phyloP scores from a whole-genome alignment of 306 rosid species.

The Vigna angularis region DNA sequence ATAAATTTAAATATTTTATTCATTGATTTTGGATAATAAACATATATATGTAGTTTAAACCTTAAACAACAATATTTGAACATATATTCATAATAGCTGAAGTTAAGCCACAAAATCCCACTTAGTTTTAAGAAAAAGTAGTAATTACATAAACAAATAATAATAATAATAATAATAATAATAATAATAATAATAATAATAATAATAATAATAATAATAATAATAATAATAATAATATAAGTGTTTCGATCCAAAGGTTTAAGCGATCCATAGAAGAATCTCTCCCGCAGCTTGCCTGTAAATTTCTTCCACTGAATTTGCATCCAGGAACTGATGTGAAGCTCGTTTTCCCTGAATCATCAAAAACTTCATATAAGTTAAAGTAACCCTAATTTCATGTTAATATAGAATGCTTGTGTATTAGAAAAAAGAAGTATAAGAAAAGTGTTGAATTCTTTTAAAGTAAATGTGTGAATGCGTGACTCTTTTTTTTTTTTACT shows the following conservation, averaged over 20 bases:
- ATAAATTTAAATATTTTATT: background rate
- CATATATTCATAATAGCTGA: background rate
- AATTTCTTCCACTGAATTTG: slow-evolving; percentile 35
- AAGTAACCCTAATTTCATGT: background rate
- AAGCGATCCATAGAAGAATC: slow-evolving; percentile 50
- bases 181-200: too few relatives aligned
- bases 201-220: too few relatives aligned
- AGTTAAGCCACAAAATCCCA: background rate
- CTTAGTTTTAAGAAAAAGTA: background rate
- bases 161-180: too few relatives aligned
- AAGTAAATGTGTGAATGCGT: too few relatives aligned
- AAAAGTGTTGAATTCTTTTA: too few relatives aligned
- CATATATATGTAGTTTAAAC: background rate
- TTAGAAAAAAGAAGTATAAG: too few relatives aligned
- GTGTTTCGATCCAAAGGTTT: slow-evolving; percentile 1
- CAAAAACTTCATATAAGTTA: background rate
- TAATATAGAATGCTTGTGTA: too few relatives aligned
- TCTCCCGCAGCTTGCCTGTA: slow-evolving; percentile 65
- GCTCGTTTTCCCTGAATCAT: slow-evolving; percentile 45
- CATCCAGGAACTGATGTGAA: slow-evolving; percentile 25
- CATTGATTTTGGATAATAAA: background rate
- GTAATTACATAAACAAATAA: background rate
- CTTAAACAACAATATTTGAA: background rate
- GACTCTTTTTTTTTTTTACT: too few relatives aligned
- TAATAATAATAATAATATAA: background rate